Conservation (phyloP, 1,139 yeast species). For the Taphrina wiesneri region DNA sequence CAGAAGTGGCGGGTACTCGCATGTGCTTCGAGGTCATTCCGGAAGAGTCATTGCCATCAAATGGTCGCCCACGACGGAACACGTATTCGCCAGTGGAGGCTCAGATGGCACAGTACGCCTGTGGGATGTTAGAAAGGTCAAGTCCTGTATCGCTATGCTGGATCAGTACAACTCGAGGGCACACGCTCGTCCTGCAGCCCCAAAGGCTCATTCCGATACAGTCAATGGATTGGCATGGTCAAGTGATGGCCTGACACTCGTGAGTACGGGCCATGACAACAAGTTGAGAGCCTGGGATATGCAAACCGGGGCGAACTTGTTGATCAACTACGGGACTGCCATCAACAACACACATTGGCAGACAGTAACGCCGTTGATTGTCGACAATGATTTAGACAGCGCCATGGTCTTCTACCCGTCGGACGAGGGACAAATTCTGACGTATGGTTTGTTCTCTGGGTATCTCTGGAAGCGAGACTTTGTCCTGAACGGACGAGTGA, state of each 20-base stretch:
- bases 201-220: constrained; percentile 69
- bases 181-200: constrained; percentile 40
- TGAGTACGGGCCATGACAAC: constrained; percentile 75
- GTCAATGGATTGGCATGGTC: constrained; percentile 77
- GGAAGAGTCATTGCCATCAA: constrained; percentile 63
- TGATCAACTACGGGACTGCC: constrained; percentile 75
- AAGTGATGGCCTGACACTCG: constrained; percentile 59
- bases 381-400: constrained; percentile 49
- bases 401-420: constrained; percentile 69
- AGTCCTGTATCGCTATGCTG: constrained; percentile 62
- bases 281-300: constrained; percentile 75
- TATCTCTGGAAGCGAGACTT: constrained; percentile 55
- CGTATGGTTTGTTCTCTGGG: constrained; percentile 66
- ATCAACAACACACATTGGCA: constrained; percentile 61
- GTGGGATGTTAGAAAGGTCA: constrained; percentile 78
- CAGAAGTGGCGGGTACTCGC: constrained; percentile 66
- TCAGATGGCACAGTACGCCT: constrained; percentile 59
- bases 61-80: constrained; percentile 72
- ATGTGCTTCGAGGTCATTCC: constrained; percentile 62
- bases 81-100: constrained; percentile 73
- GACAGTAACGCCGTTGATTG: constrained; percentile 49
- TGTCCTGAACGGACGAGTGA: constrained; percentile 27
- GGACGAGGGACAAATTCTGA: constrained; percentile 74
- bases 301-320: constrained; percentile 56
- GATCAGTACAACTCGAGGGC: constrained; percentile 50